Base-by-base conservation (phyloP, 805 yeast genomes). In the Lachancea cidri region DNA sequence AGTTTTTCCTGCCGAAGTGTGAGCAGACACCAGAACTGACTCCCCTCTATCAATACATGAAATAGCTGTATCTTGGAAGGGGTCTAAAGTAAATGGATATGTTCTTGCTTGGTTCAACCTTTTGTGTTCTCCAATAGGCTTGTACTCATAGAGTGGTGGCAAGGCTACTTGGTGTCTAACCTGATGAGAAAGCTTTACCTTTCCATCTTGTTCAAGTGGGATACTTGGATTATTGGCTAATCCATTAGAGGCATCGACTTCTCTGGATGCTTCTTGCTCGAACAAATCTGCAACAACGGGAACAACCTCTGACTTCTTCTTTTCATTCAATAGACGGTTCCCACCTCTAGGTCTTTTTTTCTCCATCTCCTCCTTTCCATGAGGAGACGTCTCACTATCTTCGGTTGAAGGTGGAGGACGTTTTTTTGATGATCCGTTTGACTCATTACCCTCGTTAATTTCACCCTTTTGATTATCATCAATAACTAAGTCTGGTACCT, bases 81-180 rank as follows among this genome's bases (percentile, higher is more conserved):
- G 97, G 74, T 93, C 99, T 50, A 93, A 73, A 0, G 80, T 77
- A 65, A 93, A 93, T 0, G 98, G 98, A 55, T 93, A 93, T 0
- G 83, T 79, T 52, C 97, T 74, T 2, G 98, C 98, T 52, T 87
- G 86, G 17, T 74, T 70, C 16, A 58, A 55, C 57, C 95, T 76
- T 57, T 81, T 81, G 62, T 93, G 98, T 50, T 87, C 83, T 19
- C 88, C 83, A 50, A 91, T 87, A 13, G 98, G 97, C 11, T 71
- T 71, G 58, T 93, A 91, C 36, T 89, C 83, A 58, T 81, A 93
- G 45, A 83, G 83, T 4, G 95, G 94, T 1, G 98, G 98, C 17
- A 91, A 74, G 1, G 98, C 97, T 8, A 91, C 98, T 65, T 91
- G 97, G 67, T 91, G 98, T 63, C 98, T 83, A 42, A 91, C 96